phyloP scores from a whole-genome alignment of 139 green algal genomes.

The Chlamydomonas schloesseri region DNA sequence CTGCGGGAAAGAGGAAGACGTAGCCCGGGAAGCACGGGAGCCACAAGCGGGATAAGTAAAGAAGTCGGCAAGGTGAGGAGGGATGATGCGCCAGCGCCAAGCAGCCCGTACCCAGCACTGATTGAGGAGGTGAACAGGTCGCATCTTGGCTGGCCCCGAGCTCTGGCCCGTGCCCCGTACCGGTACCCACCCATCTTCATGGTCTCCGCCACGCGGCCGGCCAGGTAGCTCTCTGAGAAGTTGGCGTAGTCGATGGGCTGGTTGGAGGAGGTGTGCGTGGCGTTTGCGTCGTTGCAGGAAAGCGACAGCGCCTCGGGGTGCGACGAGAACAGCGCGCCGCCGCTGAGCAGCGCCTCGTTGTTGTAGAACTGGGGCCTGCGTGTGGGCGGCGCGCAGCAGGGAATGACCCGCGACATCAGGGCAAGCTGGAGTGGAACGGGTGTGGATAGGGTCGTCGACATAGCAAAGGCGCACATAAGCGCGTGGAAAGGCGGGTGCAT shows the following conservation, averaged over 20 bases:
- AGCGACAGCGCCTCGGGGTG: conserved; percentile 37
- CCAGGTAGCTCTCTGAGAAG: conserved; percentile 1
- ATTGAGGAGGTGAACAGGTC: too few relatives aligned
- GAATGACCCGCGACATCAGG: too few relatives aligned
- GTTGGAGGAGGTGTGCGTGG: neutral
- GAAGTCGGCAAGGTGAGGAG: too few relatives aligned
- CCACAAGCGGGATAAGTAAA: neutral
- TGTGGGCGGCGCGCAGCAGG: neutral
- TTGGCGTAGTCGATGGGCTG: neutral
- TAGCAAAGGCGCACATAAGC: too few relatives aligned
- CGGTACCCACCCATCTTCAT: conserved; percentile 15
- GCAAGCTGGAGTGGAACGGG: too few relatives aligned
- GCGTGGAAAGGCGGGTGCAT: too few relatives aligned
- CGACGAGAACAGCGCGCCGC: conserved; percentile 21
- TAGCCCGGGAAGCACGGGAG: too few relatives aligned
- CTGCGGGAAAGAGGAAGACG: neutral
- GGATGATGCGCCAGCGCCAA: too few relatives aligned
- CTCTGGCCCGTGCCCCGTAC: too few relatives aligned
- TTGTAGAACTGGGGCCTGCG: conserved; percentile 2
- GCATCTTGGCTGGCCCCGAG: too few relatives aligned
- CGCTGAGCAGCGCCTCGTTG: conserved; percentile 8
- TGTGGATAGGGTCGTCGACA: too few relatives aligned
- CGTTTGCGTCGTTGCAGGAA: neutral
- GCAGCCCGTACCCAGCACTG: too few relatives aligned
- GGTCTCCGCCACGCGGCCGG: neutral